phyloP scores from a whole-genome alignment of 2,329 filamentous ascomycete genomes.

The Phyllosticta citribraziliensis region DNA sequence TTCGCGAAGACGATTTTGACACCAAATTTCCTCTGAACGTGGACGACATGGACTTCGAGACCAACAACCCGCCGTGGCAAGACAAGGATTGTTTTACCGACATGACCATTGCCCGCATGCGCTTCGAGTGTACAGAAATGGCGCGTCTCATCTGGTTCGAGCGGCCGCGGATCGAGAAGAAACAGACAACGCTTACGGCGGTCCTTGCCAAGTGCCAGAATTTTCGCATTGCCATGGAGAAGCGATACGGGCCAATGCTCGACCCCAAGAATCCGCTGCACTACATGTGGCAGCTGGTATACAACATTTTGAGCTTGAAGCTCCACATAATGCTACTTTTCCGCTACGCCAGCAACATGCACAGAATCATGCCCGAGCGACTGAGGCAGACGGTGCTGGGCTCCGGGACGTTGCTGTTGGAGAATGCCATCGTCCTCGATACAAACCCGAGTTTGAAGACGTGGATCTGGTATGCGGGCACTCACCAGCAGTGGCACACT shows the following conservation, averaged over 20 bases:
- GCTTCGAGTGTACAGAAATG: slow-evolving; percentile 66
- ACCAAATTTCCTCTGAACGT: slow-evolving; percentile 63
- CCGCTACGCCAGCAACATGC: slow-evolving; percentile 49
- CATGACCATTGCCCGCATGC: slow-evolving; percentile 56
- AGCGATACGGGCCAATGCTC: slow-evolving; percentile 56
- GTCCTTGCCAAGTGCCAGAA: slow-evolving; percentile 59
- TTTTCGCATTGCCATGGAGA: slow-evolving; percentile 54
- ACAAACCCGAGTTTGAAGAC: slow-evolving; percentile 40
- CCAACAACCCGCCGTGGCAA: slow-evolving; percentile 30
- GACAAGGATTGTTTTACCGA: slow-evolving; percentile 54
- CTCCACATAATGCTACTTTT: slow-evolving; percentile 60
- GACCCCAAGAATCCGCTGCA: slow-evolving; percentile 52
- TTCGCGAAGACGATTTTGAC: slow-evolving; percentile 66
- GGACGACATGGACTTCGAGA: slow-evolving; percentile 53
- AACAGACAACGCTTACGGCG: slow-evolving; percentile 51
- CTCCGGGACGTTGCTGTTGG: slow-evolving; percentile 46
- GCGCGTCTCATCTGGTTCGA: slow-evolving; percentile 62
- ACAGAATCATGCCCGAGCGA: slow-evolving; percentile 47
- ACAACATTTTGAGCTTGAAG: slow-evolving; percentile 53
- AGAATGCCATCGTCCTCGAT: slow-evolving; percentile 47
- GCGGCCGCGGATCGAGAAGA: slow-evolving; percentile 52
- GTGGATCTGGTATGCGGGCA: slow-evolving; percentile 56
- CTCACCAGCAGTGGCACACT: slow-evolving; percentile 63
- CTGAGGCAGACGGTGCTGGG: slow-evolving; percentile 54
- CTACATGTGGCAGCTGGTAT: slow-evolving; percentile 52